A percentile compares a stretch with the other conserved stretches of the same genome.
phyloP scores from a whole-genome alignment of 2,329 filamentous ascomycete species.

The Cladophialophora exuberans region DNA sequence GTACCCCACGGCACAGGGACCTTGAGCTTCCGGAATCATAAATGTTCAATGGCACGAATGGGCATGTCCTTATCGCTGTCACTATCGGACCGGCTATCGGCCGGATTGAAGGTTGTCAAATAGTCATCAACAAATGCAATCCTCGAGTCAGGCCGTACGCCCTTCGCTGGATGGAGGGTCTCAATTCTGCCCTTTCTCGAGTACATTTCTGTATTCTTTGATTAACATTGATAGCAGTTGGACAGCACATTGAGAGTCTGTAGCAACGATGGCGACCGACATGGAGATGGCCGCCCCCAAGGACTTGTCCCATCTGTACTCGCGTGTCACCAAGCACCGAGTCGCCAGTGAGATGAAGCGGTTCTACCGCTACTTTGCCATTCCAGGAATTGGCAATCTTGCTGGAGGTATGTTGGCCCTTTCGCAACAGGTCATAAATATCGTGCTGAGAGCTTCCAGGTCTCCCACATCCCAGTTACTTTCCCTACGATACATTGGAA shows the following conservation, averaged over 20 bases:
- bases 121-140: constrained; percentile 12
- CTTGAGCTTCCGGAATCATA: not conserved
- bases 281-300: constrained; percentile 56
- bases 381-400: constrained; percentile 64
- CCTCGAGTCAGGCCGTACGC: not conserved
- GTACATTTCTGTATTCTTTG: not conserved
- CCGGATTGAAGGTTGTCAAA: constrained; percentile 5
- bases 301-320: constrained; percentile 80
- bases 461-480: constrained; percentile 78
- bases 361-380: constrained; percentile 82
- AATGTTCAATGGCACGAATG: too few species aligned
- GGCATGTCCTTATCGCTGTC: constrained; percentile 8
- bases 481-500: constrained; percentile 89
- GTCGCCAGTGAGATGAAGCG: constrained; percentile 70
- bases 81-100: constrained; percentile 16
- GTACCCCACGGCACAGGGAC: constrained; percentile 7
- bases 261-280: constrained; percentile 31
- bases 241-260: not conserved
- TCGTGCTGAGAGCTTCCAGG: constrained; percentile 53
- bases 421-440: not conserved
- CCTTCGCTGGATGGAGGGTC: not conserved
- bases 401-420: constrained; percentile 55
- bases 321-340: constrained; percentile 68
- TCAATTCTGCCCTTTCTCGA: not conserved
- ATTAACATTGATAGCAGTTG: not conserved